Base-by-base conservation (phyloP, 441 rosid genomes). In the Aleurites moluccanus region DNA sequence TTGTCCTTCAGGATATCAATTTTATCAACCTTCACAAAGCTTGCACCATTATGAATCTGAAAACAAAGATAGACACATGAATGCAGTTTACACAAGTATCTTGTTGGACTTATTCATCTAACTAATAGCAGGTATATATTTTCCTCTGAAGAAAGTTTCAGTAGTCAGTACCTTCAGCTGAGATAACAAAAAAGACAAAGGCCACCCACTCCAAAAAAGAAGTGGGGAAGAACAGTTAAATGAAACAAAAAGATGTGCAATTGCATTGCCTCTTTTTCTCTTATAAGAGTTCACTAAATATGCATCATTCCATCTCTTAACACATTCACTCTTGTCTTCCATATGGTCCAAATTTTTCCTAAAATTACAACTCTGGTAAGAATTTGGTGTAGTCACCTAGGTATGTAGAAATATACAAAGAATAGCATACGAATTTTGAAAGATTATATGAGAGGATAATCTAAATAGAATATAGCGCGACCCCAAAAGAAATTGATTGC, bases 21-120 rank as follows among this genome's bases (percentile, higher is more conserved):
- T 88, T 90, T 95, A 89, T 95, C 98, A 68, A 95, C 86, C 86
- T 89, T 93, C 67, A 95, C 85, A 77, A 88, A 87, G 13, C 97
- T 91, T 42, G 99, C 97, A 74, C 98, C 97, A 74, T 91, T 87
- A 42, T 87, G 95, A 64, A 88, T 80, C 99, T 95, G 86, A 82
- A 77, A 73, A 70, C 73, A 77, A 28, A 78, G 49, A 56, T 67
- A 79, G 75, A 75, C 25, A 35, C 28, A 79, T 78, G 73, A 47
- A 75, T 38, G 49, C 15, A 60, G 42, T 68, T 9, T 40, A 52
- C 50, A 57, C 10, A 45, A 61, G 42, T 35, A 21, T 61, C 60
- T 33, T 47, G n/a, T 38, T 27, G 18, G 6, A 72, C 13, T 28
- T 27, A 15, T 18, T 53, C 33, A 64, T 21, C 33, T 63, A 64